A percentile compares a stretch with the other conserved stretches of the same genome.
phyloP scores from a whole-genome alignment of 768 basidiomycete genomes.

The Chalciporus pseudorubinellus region DNA sequence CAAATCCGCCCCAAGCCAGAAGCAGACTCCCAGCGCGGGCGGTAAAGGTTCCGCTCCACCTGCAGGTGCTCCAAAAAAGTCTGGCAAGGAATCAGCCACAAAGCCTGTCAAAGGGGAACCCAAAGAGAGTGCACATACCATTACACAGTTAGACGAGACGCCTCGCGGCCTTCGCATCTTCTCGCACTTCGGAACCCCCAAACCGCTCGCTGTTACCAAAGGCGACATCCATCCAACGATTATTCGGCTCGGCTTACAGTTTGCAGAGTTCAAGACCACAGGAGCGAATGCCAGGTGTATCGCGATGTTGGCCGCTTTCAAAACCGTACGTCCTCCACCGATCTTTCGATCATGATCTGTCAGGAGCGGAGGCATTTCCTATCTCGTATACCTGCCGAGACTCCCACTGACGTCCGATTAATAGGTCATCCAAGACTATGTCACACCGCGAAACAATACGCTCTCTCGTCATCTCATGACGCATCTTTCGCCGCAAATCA shows the following conservation, averaged over 20 bases:
- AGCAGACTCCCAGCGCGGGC: conserved; percentile 18
- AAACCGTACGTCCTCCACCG: conserved; percentile 58
- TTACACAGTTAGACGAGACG: conserved; percentile 33
- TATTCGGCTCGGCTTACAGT: conserved; percentile 81
- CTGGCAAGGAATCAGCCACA: conserved; percentile 19
- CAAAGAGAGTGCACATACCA: conserved; percentile 30
- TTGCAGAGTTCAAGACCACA: conserved; percentile 87
- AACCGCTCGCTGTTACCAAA: conserved; percentile 51
- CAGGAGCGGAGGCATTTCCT: not conserved
- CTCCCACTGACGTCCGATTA: conserved; percentile 1
- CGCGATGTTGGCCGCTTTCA: conserved; percentile 87
- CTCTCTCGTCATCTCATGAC: conserved; percentile 90
- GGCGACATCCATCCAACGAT: conserved; percentile 91
- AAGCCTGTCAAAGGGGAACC: conserved; percentile 24
- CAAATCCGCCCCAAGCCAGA: conserved; percentile 31
- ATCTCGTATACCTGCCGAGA: not conserved
- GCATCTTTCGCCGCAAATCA: conserved; percentile 90
- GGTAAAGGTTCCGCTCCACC: conserved; percentile 17
- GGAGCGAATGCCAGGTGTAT: conserved; percentile 97
- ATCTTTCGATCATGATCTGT: not conserved
- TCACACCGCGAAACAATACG: conserved; percentile 81
- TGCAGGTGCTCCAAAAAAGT: conserved; percentile 23
- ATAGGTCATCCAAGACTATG: conserved; percentile 89
- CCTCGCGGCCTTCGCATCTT: conserved; percentile 75
- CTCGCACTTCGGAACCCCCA: conserved; percentile 81